Evolutionary conservation across 2,329 filamentous ascomycete genomes (phyloP).

Genomic region (Cordyceps cicadae): DNA sequence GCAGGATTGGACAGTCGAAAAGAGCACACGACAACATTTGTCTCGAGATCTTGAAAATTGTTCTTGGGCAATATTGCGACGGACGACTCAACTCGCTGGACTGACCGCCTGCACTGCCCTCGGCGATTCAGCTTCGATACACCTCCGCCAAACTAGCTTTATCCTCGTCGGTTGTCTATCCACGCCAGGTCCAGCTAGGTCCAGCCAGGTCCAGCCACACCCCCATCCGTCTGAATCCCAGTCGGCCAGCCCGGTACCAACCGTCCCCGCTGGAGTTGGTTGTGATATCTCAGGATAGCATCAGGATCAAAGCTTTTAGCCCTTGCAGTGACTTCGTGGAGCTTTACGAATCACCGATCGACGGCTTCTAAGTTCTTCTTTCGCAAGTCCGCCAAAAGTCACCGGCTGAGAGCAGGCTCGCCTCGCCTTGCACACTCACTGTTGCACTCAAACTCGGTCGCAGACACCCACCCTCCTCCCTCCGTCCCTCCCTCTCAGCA

Average conservation of each 20-base stretch:
- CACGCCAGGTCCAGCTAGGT: too few species aligned
- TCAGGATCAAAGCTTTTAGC: neutral
- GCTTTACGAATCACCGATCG: neutral
- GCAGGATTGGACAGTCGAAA: neutral
- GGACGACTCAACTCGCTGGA: neutral
- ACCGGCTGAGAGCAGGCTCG: neutral
- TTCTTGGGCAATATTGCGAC: neutral
- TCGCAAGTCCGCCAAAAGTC: neutral
- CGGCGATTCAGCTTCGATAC: neutral
- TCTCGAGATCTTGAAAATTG: neutral
- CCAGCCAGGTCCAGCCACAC: neutral
- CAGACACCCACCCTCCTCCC: neutral
- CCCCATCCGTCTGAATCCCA: neutral
- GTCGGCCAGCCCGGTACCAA: neutral
- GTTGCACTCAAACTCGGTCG: neutral
- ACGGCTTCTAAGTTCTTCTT: neutral
- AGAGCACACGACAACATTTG: neutral
- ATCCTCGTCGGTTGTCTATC: neutral
- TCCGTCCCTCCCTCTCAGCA: too few species aligned
- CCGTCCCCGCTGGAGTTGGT: neutral
- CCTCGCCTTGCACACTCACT: neutral
- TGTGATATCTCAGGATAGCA: neutral
- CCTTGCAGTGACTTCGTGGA: conserved; percentile 2
- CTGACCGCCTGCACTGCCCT: neutral
- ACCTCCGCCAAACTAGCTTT: neutral